Evolutionary conservation across 148 eudicot genomes (phyloP), one percentile per base, ranked within the genome.

Genomic region (Salicornia ramosissima): DNA sequence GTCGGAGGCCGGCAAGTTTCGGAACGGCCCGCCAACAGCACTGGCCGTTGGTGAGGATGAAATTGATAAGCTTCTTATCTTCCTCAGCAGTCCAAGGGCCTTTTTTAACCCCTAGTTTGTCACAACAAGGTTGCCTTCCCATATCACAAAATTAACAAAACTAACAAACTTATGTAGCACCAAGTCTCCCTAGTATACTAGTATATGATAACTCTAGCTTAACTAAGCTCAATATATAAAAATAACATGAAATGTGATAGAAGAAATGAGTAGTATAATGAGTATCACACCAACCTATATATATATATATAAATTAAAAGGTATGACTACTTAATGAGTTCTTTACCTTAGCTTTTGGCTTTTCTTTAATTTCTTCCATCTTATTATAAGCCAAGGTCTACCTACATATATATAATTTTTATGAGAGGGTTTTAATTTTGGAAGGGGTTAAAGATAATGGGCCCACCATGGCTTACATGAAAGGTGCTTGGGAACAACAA

Each of bases 31-130:
- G 82, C 98, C 98, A 94, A 57, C 98, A 94, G 69, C 97, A 94
- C 78, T 94, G 98, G 24, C 98, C 98, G 51, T 88, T 87, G 0
- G 89, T 86, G 34, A 94, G 81, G 24, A 94, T 94, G 65, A 94
- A 94, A 33, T 75, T 88, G 63, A 94, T 94, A 36, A 94, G 92
- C 68, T 94, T 90, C 83, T 90, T 94, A 71, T 94, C 98, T 67
- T 94, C 98, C 66, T 94, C 98, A 0, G 88, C 96, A 1, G 98
- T 88, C 98, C 98, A 94, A 4, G 98, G 98, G 47, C 98, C 98
- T 74, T 94, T 94, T 85, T 94, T 94, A 71, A 94, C 94, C 54
- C 97, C 97, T 25, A 88, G 78, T 58, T 94, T 94, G 77, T 94
- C 98, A 67, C 98, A 94, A 68, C 98, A 94, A 16, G 98, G 98